Base-by-base conservation (phyloP, 148 eudicot genomes). In the Dianthus caryophyllus region DNA sequence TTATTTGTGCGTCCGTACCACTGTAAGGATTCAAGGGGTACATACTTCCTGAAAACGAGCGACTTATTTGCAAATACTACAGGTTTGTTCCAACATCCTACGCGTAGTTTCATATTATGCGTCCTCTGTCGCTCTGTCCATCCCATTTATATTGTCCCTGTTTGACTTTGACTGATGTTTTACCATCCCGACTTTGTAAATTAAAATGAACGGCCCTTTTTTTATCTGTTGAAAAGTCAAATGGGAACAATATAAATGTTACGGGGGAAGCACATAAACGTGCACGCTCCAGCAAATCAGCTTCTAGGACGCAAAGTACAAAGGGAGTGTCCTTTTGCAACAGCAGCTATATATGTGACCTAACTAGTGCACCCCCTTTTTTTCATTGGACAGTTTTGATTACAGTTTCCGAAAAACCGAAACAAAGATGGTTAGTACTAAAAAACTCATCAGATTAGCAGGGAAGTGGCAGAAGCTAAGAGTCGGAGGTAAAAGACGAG, bases 381-480 rank as follows among this genome's bases (percentile, higher is more conserved):
- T 41, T 63, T 22, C 31, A 33, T 25, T 24, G 36, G 25, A 44
- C 66, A 44, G n/a, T 44, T 63, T 31, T 61, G 22, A 15, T 17
- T 46, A 16, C 9, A 6, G 21, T 16, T 29, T 18, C 27, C 6
- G 25, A 5, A 16, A 38, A 18, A 31, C 10, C 17, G 14, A 1
- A 33, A 24, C 14, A 31, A 36, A n/a, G 16, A 71, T 43, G 74
- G 62, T 76, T 36, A 71, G 70, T 54, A 27, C 74, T 9, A 79
- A 71, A 79, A 79, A 79, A 62, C 79, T 82, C 31, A 53, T 79
- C 18, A 73, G 53, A 17, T 55, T 82, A 75, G 78, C 78, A 33
- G 70, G 71, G 63, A 81, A 73, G 62, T 73, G 82, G 80, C 77
- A 61, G 57, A 69, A 70, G 9, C 24, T 65, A 9, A 55, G 57